Evolutionary conservation across 768 basidiomycete genomes (phyloP).

Genomic region (Tubosaeta sp.): DNA sequence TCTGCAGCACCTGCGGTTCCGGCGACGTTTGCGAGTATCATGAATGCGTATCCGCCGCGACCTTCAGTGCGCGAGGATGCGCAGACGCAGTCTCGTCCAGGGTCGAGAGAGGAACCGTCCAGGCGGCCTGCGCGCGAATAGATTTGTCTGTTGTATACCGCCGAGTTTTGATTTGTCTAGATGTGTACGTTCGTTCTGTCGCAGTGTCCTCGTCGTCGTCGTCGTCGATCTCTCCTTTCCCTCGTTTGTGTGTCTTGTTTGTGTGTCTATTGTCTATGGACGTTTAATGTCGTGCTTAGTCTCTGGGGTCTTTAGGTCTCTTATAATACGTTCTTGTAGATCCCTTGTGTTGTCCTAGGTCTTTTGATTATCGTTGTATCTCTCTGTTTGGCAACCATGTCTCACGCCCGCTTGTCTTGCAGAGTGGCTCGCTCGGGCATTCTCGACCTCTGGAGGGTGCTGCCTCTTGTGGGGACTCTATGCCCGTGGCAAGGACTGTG

Average conservation of each 20-base stretch:
- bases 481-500: too few species aligned
- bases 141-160: background rate
- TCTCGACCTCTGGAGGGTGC: too few species aligned
- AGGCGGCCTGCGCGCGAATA: conserved; percentile 15
- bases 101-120: conserved; percentile 23
- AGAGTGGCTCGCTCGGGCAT: too few species aligned
- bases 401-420: background rate
- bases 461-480: too few species aligned
- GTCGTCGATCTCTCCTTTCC: background rate
- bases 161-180: conserved; percentile 1
- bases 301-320: conserved; percentile 2
- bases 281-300: background rate
- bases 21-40: conserved; percentile 61
- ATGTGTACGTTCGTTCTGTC: background rate
- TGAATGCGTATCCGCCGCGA: conserved; percentile 60
- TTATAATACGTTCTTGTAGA: conserved; percentile 7
- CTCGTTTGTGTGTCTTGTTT: background rate
- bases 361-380: conserved; percentile 1
- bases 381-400: background rate
- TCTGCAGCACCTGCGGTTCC: conserved; percentile 34
- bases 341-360: background rate
- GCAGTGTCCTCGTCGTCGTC: background rate
- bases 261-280: background rate
- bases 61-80: conserved; percentile 21
- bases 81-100: conserved; percentile 24